Conservation (phyloP, 495 filamentous ascomycete species). For the Pyronema domesticum region DNA sequence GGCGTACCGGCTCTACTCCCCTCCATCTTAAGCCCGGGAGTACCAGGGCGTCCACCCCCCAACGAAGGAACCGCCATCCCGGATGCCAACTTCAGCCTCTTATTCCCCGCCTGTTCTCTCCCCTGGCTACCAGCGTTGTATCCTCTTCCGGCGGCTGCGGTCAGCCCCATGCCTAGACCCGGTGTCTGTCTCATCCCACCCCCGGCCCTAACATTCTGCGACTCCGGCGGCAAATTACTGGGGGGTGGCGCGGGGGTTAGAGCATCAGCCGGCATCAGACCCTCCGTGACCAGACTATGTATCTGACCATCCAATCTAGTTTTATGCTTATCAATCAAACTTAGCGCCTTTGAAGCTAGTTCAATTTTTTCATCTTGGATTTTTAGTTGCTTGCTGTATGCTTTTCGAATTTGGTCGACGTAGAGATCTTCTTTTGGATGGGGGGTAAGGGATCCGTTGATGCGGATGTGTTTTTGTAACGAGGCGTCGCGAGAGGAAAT, state of each 20-base stretch:
- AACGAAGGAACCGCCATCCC: not conserved
- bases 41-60: not conserved
- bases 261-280: conserved; percentile 57
- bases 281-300: conserved; percentile 61
- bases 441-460: conserved; percentile 59
- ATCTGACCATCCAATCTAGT: conserved; percentile 75
- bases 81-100: not conserved
- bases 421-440: conserved; percentile 76
- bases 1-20: not conserved
- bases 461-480: conserved; percentile 78
- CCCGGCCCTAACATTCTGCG: not conserved
- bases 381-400: conserved; percentile 49
- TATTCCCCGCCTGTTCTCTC: not conserved
- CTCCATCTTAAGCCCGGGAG: not conserved
- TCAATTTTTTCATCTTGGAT: conserved; percentile 77
- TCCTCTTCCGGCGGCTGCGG: not conserved
- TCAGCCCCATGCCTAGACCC: not conserved
- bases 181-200: not conserved
- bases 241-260: conserved; percentile 56
- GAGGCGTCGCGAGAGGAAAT: conserved; percentile 63
- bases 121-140: not conserved
- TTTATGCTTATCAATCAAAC: conserved; percentile 72
- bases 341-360: conserved; percentile 57
- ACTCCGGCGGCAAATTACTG: conserved; percentile 24
- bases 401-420: conserved; percentile 48